These are phyloP conservation scores for Globisporangium emineosum DNA, from an alignment of 352 stramenopile species.

Conservation along the genomic window DNA sequence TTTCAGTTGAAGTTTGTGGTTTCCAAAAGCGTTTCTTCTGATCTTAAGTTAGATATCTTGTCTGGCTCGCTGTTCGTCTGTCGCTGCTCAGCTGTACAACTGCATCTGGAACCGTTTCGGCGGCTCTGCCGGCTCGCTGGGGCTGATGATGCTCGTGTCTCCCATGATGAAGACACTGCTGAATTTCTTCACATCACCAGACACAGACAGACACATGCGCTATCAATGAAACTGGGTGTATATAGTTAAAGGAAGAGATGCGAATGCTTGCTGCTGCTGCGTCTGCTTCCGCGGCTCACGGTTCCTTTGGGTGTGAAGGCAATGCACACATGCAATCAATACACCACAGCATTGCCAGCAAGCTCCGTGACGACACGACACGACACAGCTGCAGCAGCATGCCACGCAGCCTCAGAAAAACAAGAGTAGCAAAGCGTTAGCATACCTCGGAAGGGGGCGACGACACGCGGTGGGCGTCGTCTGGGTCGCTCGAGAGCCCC, in stretches of 20 bases:
- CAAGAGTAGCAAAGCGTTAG: not conserved
- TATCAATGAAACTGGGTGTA: slow-evolving; percentile 4
- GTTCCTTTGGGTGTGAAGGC: not conserved
- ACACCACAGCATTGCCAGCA: not conserved
- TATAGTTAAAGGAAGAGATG: not conserved
- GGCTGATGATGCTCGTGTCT: slow-evolving; percentile 4
- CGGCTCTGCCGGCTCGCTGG: not conserved
- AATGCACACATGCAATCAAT: slow-evolving; percentile 2
- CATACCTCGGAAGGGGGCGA: slow-evolving; percentile 63
- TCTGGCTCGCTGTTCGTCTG: not conserved
- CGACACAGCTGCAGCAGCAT: slow-evolving; percentile 3
- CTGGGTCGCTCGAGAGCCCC: slow-evolving; percentile 60
- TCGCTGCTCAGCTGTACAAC: slow-evolving; percentile 1
- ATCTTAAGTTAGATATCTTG: not conserved
- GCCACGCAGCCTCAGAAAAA: not conserved
- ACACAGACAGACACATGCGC: not conserved
- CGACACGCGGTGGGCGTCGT: slow-evolving; percentile 58
- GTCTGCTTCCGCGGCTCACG: not conserved
- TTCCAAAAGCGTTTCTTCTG: not conserved
- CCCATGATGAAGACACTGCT: slow-evolving; percentile 12
- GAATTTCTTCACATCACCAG: not conserved
- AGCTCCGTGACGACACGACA: not conserved
- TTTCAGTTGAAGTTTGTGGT: not conserved
- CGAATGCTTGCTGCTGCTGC: not conserved
- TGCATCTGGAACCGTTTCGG: slow-evolving; percentile 6